Evolutionary conservation across 805 yeast species (phyloP), one percentile per base, ranked within the genome.

Genomic region (Yueomyces sinensis): DNA sequence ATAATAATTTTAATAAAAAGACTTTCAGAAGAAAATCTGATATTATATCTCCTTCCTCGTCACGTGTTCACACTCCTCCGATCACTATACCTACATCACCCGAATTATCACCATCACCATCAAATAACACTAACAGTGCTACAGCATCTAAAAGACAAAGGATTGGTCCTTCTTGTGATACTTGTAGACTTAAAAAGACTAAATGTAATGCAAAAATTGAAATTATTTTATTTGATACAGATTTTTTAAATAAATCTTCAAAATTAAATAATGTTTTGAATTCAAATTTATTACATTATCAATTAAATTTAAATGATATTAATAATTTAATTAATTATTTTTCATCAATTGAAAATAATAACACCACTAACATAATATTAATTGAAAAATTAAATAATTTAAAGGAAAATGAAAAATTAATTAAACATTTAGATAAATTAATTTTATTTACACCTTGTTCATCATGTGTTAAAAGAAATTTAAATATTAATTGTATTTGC

Each of bases 111-210:
- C 11, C 24, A 20, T 7, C 24, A 7, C 11, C 24, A 20, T 11
- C 24, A 7, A 20, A 20, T 11, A 7, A 20, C 24, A 20, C 24
- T 20, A 11, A 7, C 7, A 20, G 24, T 11, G 11, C 24, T 20
- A 7, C 24, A 20, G 11, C 24, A 7, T 14, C 37, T 9, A 49
- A 58, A 37, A 52, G 86, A 46, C 89, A 79, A 57, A 59, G 89
- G 37, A 63, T 73, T 17, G 89, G 89, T 0, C 89, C 89, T 6
- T 71, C 80, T 25, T 79, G 89, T 54, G 86, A 79, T 50, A 61
- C 70, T 33, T 79, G 89, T 52, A 63, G 86, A 36, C 50, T 70
- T n/a, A 65, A 83, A 38, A 79, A 79, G 51, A 78, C 78, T 39
- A 79, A 78, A 56, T 79, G 89, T 56, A 75, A 78, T 52, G 82